Percentiles rank a stretch among this genome's conserved stretches.
phyloP scores from a whole-genome alignment of 768 basidiomycete species.

The Leucosporidium creatinivorum region DNA sequence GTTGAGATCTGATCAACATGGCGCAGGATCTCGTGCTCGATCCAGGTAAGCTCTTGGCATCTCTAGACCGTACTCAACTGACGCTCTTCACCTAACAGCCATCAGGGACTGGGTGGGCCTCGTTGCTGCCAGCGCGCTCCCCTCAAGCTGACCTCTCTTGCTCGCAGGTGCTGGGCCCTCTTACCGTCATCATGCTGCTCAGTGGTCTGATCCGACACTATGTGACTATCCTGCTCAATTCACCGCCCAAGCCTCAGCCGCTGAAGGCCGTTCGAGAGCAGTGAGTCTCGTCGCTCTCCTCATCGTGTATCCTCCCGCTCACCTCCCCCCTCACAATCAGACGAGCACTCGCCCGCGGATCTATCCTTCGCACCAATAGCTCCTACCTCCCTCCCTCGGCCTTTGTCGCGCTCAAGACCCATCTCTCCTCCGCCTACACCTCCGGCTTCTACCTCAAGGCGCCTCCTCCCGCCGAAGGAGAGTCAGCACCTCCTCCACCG shows the following conservation, averaged over 20 bases:
- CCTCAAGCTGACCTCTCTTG: neutral
- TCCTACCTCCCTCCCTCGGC: conserved; percentile 37
- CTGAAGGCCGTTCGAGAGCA: conserved; percentile 82
- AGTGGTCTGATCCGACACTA: conserved; percentile 91
- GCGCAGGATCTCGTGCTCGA: conserved; percentile 15
- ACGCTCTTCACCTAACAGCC: conserved; percentile 3
- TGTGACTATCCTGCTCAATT: conserved; percentile 75
- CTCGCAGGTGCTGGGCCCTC: conserved; percentile 19
- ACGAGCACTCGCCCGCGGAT: conserved; percentile 4
- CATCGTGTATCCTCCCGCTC: neutral
- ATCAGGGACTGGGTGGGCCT: conserved; percentile 20
- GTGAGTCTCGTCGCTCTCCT: conserved; percentile 48
- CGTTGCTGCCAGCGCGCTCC: no score
- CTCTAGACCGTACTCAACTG: neutral
- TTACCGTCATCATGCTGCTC: conserved; percentile 27
- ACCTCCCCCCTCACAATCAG: neutral
- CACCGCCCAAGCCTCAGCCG: conserved; percentile 70
- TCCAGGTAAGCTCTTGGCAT: conserved; percentile 14
- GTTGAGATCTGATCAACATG: neutral
- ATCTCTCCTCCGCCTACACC: conserved; percentile 37
- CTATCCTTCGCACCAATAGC: conserved; percentile 24
- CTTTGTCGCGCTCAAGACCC: conserved; percentile 40
- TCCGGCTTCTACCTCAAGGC: conserved; percentile 78
- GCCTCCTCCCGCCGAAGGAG: conserved; percentile 58
- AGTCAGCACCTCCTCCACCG: conserved; percentile 47